Conservation (phyloP, 2,329 filamentous ascomycete species). For the Aspergillus jensenii region DNA sequence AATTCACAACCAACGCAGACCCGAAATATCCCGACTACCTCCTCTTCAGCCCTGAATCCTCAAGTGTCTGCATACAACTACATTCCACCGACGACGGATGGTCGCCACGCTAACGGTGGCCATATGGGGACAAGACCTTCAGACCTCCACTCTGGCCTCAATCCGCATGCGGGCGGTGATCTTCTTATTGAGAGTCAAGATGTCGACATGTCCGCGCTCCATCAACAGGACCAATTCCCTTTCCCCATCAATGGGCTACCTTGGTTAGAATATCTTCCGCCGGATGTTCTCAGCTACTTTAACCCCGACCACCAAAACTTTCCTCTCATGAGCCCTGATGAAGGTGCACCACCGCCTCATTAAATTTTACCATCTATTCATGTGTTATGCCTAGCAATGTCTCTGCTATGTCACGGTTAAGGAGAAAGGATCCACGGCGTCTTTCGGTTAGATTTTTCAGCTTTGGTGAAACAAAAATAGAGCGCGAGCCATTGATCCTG, state of each 20-base stretch:
- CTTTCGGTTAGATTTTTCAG: constrained; percentile 6
- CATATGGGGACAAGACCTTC: constrained; percentile 19
- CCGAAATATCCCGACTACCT: constrained; percentile 18
- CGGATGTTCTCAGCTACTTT: constrained; percentile 62
- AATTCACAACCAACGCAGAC: constrained; percentile 27
- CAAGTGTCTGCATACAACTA: constrained; percentile 25
- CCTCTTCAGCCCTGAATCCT: constrained; percentile 19
- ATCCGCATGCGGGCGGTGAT: constrained; percentile 20
- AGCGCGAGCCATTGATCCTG: constrained; percentile 3
- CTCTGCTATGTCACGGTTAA: constrained; percentile 11
- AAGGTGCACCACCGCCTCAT: constrained; percentile 21
- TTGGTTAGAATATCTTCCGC: constrained; percentile 73
- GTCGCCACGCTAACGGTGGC: constrained; percentile 14
- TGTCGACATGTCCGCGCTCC: constrained; percentile 68
- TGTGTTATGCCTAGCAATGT: constrained; percentile 12
- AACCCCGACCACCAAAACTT: constrained; percentile 37
- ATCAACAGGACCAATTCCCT: constrained; percentile 39
- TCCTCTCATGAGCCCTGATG: constrained; percentile 31
- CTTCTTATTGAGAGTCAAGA: constrained; percentile 77
- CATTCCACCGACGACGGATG: constrained; percentile 17
- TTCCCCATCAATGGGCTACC: constrained; percentile 57
- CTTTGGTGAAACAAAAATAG: constrained; percentile 12
- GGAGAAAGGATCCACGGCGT: constrained; percentile 8
- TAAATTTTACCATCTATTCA: constrained; percentile 14
- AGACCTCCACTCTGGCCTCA: constrained; percentile 20